Evolutionary conservation across 2,329 filamentous ascomycete genomes (phyloP).

Genomic region (Sporothrix variecibatus): DNA sequence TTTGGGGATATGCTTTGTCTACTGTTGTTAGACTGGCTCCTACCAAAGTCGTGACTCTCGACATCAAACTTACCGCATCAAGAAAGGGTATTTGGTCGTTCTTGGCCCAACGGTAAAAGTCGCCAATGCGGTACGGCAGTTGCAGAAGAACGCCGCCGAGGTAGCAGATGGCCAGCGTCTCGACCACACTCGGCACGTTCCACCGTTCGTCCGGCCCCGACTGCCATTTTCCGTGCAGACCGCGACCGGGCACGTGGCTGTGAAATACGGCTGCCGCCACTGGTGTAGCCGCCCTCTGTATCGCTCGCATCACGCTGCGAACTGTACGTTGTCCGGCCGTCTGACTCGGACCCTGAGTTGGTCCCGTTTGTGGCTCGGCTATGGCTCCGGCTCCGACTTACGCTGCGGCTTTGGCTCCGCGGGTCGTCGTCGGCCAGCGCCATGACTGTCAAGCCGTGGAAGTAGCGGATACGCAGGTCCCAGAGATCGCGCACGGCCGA

Average conservation of each 20-base stretch:
- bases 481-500: slow-evolving; percentile 81
- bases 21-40: slow-evolving; percentile 40
- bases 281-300: slow-evolving; percentile 19
- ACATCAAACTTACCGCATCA: slow-evolving; percentile 55
- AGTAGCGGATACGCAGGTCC: slow-evolving; percentile 64
- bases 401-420: slow-evolving; percentile 23
- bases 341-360: slow-evolving; percentile 22
- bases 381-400: slow-evolving; percentile 26
- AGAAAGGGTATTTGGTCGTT: slow-evolving; percentile 71
- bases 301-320: slow-evolving; percentile 28
- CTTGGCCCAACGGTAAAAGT: slow-evolving; percentile 69
- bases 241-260: slow-evolving; percentile 28
- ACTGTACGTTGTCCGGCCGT: slow-evolving; percentile 28
- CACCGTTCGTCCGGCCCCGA: slow-evolving; percentile 50
- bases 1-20: slow-evolving; percentile 61
- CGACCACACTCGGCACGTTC: slow-evolving; percentile 67
- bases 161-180: slow-evolving; percentile 79
- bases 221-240: slow-evolving; percentile 47
- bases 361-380: slow-evolving; percentile 1
- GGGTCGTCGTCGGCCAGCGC: slow-evolving; percentile 34
- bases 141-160: slow-evolving; percentile 73
- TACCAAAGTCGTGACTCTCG: neutral
- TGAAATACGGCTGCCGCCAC: neutral
- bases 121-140: slow-evolving; percentile 73
- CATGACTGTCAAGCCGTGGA: slow-evolving; percentile 56